Evolutionary conservation across 208 protist species (phyloP), one percentile per base, ranked within the genome.

Genomic region (Entamoeba histolytica): DNA sequence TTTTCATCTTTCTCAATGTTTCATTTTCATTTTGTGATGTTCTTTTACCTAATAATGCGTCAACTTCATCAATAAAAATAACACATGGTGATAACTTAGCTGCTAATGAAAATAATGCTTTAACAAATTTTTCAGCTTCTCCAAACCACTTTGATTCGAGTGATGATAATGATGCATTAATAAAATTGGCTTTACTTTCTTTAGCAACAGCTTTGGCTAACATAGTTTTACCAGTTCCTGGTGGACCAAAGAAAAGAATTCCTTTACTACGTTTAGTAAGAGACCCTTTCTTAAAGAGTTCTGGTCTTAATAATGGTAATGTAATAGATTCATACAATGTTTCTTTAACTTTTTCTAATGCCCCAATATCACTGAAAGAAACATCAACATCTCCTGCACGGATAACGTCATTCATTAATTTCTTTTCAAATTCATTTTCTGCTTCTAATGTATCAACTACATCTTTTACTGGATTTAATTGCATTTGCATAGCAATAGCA

Each of bases 1-100:
- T 98, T 95, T 99, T 99, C 69, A 99, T 93, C 15, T 98, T 94
- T 35, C 98, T 92, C 5, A 95, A 96, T 3, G 97, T 94, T 61
- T 98, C 97, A 92, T 97, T 94, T 73, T 97, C 94, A 49, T 94
- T 50, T 23, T 49, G 17, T 49, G 35, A 49, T 12, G 23, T n/a
- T 47, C 93, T 47, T 23, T 23, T 55, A 39, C 39, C 35, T 6
- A 94, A 49, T 12, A 94, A 19, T 47, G 92, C 49, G 4, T 94
- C 93, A 49, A 94, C 55, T 57, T 94, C 93, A 94, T 94, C 93
- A 17, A 94, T 51, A 73, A 94, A 94, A 10, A 94, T 55, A 4
- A 94, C 73, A 47, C 23, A 50, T 23, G 93, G 93, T 7, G 92
- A 69, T 7, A 92, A 51, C 49, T 15, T 55, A 5, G 6, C 7